A percentile compares a stretch with the other conserved stretches of the same genome.
Conservation (phyloP, 2,329 filamentous ascomycete species). For the Sporothrix inflata region DNA sequence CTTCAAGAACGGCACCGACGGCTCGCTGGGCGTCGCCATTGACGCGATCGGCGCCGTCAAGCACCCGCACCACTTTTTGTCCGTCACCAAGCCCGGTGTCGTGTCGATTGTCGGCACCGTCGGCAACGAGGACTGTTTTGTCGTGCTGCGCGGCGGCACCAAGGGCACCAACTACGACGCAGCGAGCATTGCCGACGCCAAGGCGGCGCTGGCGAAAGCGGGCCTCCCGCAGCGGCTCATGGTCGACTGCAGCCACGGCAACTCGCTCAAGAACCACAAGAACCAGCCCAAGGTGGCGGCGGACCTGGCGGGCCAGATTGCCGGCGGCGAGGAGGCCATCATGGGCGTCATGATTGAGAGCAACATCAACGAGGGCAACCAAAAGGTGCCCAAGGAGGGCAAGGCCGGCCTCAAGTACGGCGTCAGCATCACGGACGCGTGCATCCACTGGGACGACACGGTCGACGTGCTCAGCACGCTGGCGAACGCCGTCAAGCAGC, state of each 20-base stretch:
- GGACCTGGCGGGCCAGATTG: constrained; percentile 80
- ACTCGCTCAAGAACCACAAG: constrained; percentile 93
- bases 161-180: constrained; percentile 94
- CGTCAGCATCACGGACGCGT: constrained; percentile 96
- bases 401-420: constrained; percentile 86
- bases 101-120: constrained; percentile 93
- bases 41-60: constrained; percentile 92
- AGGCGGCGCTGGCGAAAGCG: constrained; percentile 75
- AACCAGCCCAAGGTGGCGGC: constrained; percentile 95
- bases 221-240: constrained; percentile 79
- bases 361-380: constrained; percentile 91
- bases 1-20: constrained; percentile 99
- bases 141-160: constrained; percentile 89
- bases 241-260: constrained; percentile 98
- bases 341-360: constrained; percentile 99
- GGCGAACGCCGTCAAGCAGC: constrained; percentile 76
- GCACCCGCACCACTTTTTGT: constrained; percentile 95
- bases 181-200: constrained; percentile 80
- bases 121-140: constrained; percentile 96
- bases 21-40: constrained; percentile 83
- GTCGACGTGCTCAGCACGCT: constrained; percentile 75
- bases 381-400: constrained; percentile 89
- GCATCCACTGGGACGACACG: constrained; percentile 93
- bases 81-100: constrained; percentile 93
- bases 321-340: constrained; percentile 79